phyloP scores from a whole-genome alignment of 2,329 filamentous ascomycete species.

The Westerdykella ornata region DNA sequence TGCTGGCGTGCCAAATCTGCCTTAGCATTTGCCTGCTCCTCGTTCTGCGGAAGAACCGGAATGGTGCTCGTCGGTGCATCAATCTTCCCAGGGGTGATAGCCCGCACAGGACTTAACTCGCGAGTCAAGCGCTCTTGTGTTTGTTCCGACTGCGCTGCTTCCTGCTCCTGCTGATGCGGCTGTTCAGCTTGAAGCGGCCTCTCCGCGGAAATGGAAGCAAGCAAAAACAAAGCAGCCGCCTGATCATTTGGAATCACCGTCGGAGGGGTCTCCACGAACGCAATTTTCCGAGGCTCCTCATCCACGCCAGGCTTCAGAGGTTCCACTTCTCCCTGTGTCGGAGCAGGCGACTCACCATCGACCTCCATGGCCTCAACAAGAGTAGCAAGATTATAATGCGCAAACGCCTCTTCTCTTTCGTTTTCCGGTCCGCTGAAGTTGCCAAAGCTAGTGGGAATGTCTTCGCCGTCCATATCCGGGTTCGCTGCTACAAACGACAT shows the following conservation, averaged over 20 bases:
- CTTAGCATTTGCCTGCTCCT: no score
- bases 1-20: no score
- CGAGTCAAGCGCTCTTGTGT: no score
- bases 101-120: no score
- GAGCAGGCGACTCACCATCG: conserved; percentile 22
- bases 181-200: conserved; percentile 6
- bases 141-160: no score
- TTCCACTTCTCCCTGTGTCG: conserved; percentile 10
- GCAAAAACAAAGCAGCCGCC: conserved; percentile 36
- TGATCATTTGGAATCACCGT: conserved; percentile 38
- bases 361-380: conserved; percentile 30
- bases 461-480: conserved; percentile 26
- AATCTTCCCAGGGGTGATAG: no score
- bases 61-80: no score
- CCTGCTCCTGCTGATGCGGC: conserved; percentile 3
- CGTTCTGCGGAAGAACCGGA: no score
- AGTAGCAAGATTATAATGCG: conserved; percentile 32
- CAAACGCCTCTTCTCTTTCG: conserved; percentile 37
- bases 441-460: conserved; percentile 34
- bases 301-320: neutral
- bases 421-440: conserved; percentile 32
- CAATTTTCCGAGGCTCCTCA: neutral
- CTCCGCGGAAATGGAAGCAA: conserved; percentile 32
- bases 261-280: neutral
- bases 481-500: conserved; percentile 22